Conservation (phyloP, 768 basidiomycete species). For the Psilocybe subaeruginosa region DNA sequence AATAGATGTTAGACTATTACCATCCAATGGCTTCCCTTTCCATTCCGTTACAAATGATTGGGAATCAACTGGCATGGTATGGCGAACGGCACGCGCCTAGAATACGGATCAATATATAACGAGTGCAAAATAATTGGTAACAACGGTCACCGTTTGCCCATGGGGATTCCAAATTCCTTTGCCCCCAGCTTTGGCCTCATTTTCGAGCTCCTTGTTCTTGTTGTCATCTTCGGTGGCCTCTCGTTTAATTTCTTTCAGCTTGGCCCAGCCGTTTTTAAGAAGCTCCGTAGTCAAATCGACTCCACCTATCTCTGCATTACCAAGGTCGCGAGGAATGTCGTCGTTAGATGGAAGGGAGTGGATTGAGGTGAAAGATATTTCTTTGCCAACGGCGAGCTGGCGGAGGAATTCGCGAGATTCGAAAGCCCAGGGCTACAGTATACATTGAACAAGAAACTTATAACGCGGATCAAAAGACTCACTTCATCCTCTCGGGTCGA, state of each 20-base stretch:
- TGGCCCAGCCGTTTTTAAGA: slow-evolving; percentile 92
- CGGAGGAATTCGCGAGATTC: slow-evolving; percentile 94
- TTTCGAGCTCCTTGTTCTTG: slow-evolving; percentile 73
- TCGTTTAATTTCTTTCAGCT: slow-evolving; percentile 84
- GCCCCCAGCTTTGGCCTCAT: slow-evolving; percentile 71
- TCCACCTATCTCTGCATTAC: slow-evolving; percentile 72
- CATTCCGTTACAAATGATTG: slow-evolving; percentile 87
- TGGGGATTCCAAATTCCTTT: slow-evolving; percentile 89
- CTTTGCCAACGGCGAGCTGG: slow-evolving; percentile 84
- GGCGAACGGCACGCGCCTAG: slow-evolving; percentile 73
- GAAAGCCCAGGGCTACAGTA: slow-evolving; percentile 79
- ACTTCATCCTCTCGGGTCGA: slow-evolving; percentile 90
- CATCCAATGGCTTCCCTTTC: slow-evolving; percentile 91
- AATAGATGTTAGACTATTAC: slow-evolving; percentile 37
- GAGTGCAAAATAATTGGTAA: neutral
- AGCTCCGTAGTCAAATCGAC: slow-evolving; percentile 75
- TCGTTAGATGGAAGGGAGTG: slow-evolving; percentile 81
- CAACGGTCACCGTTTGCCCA: slow-evolving; percentile 59
- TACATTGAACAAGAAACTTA: slow-evolving; percentile 9
- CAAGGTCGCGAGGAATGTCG: slow-evolving; percentile 79
- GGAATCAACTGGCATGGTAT: slow-evolving; percentile 90
- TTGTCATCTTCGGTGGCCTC: slow-evolving; percentile 81
- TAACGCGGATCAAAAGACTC: slow-evolving; percentile 12
- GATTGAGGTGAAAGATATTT: slow-evolving; percentile 81
- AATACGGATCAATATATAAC: slow-evolving; percentile 5